Conservation (phyloP, 2,329 filamentous ascomycete species). For the Aspergillus versicolor region DNA sequence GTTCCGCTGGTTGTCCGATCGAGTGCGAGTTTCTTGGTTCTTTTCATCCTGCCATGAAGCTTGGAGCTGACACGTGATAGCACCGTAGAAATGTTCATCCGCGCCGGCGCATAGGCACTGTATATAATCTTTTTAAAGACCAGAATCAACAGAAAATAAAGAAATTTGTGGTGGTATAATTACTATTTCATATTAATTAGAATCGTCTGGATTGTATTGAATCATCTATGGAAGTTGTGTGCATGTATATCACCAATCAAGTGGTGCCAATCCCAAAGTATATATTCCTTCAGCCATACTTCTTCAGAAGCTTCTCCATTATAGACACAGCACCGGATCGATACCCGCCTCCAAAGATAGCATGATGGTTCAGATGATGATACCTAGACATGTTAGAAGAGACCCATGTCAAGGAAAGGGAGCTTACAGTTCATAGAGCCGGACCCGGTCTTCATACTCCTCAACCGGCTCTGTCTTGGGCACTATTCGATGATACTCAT, state of each 20-base stretch:
- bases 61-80: conserved; percentile 6
- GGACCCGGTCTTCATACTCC: conserved; percentile 82
- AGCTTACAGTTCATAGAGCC: conserved; percentile 77
- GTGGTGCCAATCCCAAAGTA: background rate
- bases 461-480: conserved; percentile 75
- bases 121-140: too few species aligned
- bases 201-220: background rate
- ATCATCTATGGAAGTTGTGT: background rate
- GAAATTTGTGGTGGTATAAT: background rate
- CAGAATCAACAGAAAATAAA: too few species aligned
- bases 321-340: conserved; percentile 72
- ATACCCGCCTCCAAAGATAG: conserved; percentile 81
- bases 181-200: background rate
- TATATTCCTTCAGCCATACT: conserved; percentile 56
- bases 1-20: background rate
- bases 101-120: background rate
- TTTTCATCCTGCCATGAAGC: background rate
- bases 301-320: conserved; percentile 70
- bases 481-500: conserved; percentile 72
- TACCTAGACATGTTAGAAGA: conserved; percentile 55
- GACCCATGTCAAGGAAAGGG: background rate
- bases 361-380: conserved; percentile 86
- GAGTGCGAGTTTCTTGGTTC: background rate
- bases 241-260: background rate
- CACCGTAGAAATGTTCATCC: background rate